Conservation (phyloP, 2,329 filamentous ascomycete genomes). For the Aspergillus carbonarius region DNA sequence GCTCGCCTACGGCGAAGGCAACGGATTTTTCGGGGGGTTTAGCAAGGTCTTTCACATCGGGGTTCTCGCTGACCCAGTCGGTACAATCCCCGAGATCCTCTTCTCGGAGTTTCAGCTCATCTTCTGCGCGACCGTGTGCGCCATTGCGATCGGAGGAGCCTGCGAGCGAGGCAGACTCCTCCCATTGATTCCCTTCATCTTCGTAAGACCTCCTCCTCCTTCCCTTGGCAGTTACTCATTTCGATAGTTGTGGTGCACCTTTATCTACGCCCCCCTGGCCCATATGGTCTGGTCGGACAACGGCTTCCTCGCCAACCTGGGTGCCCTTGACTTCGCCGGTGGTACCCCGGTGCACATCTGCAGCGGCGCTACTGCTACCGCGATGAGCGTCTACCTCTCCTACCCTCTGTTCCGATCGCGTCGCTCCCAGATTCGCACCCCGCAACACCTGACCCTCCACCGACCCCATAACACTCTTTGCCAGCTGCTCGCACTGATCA, state of each 20-base stretch:
- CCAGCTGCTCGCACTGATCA: constrained; percentile 50
- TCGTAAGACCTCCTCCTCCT: constrained; percentile 24
- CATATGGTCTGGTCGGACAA: constrained; percentile 52
- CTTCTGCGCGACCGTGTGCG: constrained; percentile 53
- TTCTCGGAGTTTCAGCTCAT: constrained; percentile 55
- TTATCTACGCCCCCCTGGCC: constrained; percentile 49
- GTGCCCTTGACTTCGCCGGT: constrained; percentile 50
- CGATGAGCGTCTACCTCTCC: constrained; percentile 51
- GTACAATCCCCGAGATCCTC: constrained; percentile 51
- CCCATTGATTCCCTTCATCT: constrained; percentile 51
- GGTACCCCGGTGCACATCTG: constrained; percentile 47
- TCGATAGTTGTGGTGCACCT: constrained; percentile 48
- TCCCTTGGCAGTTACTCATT: neutral
- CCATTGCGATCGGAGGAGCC: constrained; percentile 51
- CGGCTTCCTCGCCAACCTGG: constrained; percentile 45
- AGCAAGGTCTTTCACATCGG: constrained; percentile 47
- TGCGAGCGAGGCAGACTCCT: constrained; percentile 50
- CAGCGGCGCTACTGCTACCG: constrained; percentile 45
- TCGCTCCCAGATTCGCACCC: constrained; percentile 46
- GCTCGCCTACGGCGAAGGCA: constrained; percentile 50
- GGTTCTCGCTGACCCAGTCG: constrained; percentile 50
- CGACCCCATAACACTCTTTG: constrained; percentile 50
- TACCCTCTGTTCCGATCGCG: constrained; percentile 51
- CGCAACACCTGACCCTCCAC: constrained; percentile 49
- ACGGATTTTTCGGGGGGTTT: constrained; percentile 47